A percentile compares a stretch with the other conserved stretches of the same genome.
Evolutionary conservation across 129 eudicot species (phyloP).

Genomic region (Flaveria sonorensis): DNA sequence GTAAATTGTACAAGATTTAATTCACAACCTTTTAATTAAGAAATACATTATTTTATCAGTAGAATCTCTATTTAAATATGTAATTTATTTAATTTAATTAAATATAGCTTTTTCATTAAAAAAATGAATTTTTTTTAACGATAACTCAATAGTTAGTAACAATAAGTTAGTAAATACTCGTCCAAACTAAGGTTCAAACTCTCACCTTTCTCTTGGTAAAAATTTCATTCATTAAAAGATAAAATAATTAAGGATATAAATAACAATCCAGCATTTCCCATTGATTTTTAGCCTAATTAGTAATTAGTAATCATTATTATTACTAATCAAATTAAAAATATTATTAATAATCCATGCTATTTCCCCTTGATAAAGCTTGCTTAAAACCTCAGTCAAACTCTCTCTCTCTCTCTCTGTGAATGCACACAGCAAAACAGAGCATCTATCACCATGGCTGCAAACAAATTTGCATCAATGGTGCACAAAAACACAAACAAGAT

Average conservation of each 20-base stretch:
- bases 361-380: constrained; percentile 30
- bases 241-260: neutral
- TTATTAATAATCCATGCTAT: constrained; percentile 7
- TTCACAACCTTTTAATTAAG: no score
- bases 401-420: constrained; percentile 25
- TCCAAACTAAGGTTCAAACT: no score
- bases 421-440: constrained; percentile 38
- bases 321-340: neutral
- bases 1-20: no score
- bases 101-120: neutral
- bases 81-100: no score
- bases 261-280: constrained; percentile 19
- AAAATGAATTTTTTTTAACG: neutral
- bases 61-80: no score
- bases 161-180: no score
- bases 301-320: constrained; percentile 14
- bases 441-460: constrained; percentile 67
- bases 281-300: constrained; percentile 37
- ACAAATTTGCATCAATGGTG: constrained; percentile 84
- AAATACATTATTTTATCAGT: no score
- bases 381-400: constrained; percentile 36
- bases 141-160: no score
- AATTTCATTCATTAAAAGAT: neutral
- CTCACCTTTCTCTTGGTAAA: no score
- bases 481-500: constrained; percentile 77